These are phyloP conservation scores for Magnusiomyces tetraspermus DNA, from an alignment of 1,139 yeast species.

Conservation along the genomic window DNA sequence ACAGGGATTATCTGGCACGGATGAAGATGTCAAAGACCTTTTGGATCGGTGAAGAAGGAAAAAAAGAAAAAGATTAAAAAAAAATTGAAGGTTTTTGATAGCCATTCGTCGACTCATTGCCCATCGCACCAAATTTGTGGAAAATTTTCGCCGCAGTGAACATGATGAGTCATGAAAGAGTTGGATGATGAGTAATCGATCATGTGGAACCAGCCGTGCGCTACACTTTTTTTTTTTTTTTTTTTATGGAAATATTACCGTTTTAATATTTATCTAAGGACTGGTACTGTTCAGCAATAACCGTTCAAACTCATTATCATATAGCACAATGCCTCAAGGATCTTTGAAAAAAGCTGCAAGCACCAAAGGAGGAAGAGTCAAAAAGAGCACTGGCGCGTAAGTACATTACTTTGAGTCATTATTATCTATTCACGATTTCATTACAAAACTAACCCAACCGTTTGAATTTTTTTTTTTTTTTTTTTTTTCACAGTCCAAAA, in stretches of 20 bases:
- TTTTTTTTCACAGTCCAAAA: constrained; percentile 39
- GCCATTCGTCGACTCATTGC: not conserved
- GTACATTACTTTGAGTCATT: not conserved
- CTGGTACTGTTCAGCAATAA: too few species aligned
- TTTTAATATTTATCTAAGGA: too few species aligned
- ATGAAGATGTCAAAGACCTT: not conserved
- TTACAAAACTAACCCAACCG: constrained; percentile 1
- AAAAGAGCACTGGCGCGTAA: constrained; percentile 18
- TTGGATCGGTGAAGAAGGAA: not conserved
- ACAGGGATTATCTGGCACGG: not conserved
- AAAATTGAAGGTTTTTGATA: not conserved
- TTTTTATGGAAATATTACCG: too few species aligned
- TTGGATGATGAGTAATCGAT: too few species aligned
- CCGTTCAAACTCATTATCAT: too few species aligned
- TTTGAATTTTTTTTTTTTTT: not conserved
- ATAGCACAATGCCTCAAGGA: constrained; percentile 56
- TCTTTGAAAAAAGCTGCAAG: constrained; percentile 34
- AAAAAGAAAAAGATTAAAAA: not conserved
- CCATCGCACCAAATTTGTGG: too few species aligned
- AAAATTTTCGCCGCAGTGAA: too few species aligned
- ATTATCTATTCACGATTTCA: not conserved
- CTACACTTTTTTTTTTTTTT: too few species aligned
- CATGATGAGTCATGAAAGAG: too few species aligned
- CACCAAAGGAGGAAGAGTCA: constrained; percentile 18
- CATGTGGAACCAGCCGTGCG: too few species aligned